Evolutionary conservation across 345 rosid genomes (phyloP).

Genomic region (Kandelia obovata): DNA sequence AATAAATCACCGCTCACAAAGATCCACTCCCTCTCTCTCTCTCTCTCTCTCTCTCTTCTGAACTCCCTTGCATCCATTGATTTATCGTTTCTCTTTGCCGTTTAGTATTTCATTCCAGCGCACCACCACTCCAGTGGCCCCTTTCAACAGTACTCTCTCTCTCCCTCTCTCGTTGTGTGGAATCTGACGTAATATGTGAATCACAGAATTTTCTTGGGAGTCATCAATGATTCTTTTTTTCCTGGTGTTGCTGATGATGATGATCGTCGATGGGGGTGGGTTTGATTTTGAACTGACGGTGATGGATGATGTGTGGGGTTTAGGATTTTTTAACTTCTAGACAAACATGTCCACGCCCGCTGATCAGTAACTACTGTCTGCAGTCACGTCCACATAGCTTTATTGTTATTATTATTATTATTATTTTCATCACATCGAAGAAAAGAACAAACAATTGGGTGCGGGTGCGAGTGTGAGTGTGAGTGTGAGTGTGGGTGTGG

Average conservation of each 20-base stretch:
- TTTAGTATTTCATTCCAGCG: no score
- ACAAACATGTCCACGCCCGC: no score
- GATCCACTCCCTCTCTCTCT: neutral
- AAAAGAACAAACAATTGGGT: conserved; percentile 3
- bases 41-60: neutral
- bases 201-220: conserved; percentile 16
- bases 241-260: neutral
- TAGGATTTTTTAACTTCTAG: no score
- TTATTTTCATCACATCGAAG: neutral
- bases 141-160: neutral
- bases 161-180: neutral
- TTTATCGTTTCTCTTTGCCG: no score
- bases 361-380: neutral
- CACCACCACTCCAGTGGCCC: no score
- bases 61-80: neutral
- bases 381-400: neutral
- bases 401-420: no score
- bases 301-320: no score
- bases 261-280: neutral
- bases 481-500: no score
- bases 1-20: neutral
- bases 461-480: no score
- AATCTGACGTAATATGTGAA: conserved; percentile 13
- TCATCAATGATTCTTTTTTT: neutral
- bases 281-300: no score